Percentiles rank a stretch among this genome's conserved stretches.
Evolutionary conservation across 306 rosid species (phyloP).

Genomic region (Quercus glauca): DNA sequence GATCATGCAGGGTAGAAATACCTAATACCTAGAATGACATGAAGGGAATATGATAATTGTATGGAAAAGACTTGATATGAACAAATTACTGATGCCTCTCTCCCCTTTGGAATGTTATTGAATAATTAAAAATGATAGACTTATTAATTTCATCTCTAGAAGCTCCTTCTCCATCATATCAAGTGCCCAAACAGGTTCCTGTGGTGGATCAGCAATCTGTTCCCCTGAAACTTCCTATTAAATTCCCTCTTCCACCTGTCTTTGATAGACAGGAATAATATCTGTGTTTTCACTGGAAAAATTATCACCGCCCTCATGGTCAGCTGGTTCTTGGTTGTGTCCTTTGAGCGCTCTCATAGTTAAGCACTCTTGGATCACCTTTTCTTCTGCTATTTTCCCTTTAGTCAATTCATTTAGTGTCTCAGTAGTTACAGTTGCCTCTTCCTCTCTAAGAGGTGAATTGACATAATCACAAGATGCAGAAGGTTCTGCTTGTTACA

Average conservation of each 20-base stretch:
- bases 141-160: conserved; percentile 28
- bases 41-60: neutral
- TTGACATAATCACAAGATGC: conserved; percentile 2
- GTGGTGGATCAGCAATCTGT: conserved; percentile 8
- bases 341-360: conserved; percentile 25
- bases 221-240: conserved; percentile 23
- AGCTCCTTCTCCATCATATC: conserved; percentile 16
- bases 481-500: conserved; percentile 25
- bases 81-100: conserved; percentile 39
- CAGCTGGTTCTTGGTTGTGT: conserved; percentile 22
- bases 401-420: conserved; percentile 16
- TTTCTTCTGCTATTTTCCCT: conserved; percentile 28
- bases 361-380: conserved; percentile 20
- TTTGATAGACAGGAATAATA: conserved; percentile 22
- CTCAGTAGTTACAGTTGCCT: conserved; percentile 21
- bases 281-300: neutral
- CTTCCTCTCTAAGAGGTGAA: conserved; percentile 22
- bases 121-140: conserved; percentile 28
- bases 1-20: conserved; percentile 13
- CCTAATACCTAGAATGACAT: conserved; percentile 4
- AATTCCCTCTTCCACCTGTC: conserved; percentile 15
- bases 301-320: neutral
- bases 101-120: conserved; percentile 18
- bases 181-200: conserved; percentile 30
- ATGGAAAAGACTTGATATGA: neutral